Percentiles rank a stretch among this genome's conserved stretches.
Conservation (phyloP, 805 yeast genomes). For the Cyberlindnera galapagoensis region DNA sequence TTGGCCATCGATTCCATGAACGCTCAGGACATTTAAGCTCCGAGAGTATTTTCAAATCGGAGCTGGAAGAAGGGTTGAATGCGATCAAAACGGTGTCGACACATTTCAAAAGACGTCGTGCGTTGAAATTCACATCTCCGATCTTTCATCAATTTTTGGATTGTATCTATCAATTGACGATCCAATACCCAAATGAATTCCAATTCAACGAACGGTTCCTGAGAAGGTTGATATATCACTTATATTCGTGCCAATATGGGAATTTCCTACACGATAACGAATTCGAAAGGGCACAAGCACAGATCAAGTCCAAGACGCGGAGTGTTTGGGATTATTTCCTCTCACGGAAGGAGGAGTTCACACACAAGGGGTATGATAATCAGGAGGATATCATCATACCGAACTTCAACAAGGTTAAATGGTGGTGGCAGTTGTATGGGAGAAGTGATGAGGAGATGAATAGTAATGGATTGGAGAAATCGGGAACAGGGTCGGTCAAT, state of each 20-base stretch:
- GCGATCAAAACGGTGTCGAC: slow-evolving; percentile 32
- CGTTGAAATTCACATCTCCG: slow-evolving; percentile 69
- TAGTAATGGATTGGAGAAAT: slow-evolving; percentile 11
- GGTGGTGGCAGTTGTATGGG: slow-evolving; percentile 90
- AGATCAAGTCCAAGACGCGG: slow-evolving; percentile 48
- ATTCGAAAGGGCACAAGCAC: slow-evolving; percentile 39
- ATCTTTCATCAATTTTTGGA: slow-evolving; percentile 92
- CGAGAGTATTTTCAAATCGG: slow-evolving; percentile 31
- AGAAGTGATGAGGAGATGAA: slow-evolving; percentile 66
- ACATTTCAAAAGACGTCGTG: slow-evolving; percentile 42
- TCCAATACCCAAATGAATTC: slow-evolving; percentile 66
- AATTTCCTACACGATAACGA: slow-evolving; percentile 78
- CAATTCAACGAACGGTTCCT: slow-evolving; percentile 88
- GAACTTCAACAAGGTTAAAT: slow-evolving; percentile 53
- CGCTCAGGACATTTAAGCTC: slow-evolving; percentile 64
- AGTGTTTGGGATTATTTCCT: slow-evolving; percentile 93
- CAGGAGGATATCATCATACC: slow-evolving; percentile 43
- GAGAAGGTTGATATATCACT: slow-evolving; percentile 77
- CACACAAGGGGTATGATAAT: slow-evolving; percentile 38
- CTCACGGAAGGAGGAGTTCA: slow-evolving; percentile 66
- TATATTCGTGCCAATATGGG: slow-evolving; percentile 93
- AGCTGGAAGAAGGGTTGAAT: slow-evolving; percentile 40
- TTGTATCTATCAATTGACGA: slow-evolving; percentile 70
- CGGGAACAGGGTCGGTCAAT: too few species aligned
- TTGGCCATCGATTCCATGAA: slow-evolving; percentile 86